phyloP scores from a whole-genome alignment of 1,284 basidiomycete genomes.

The Austroboletus niveus region DNA sequence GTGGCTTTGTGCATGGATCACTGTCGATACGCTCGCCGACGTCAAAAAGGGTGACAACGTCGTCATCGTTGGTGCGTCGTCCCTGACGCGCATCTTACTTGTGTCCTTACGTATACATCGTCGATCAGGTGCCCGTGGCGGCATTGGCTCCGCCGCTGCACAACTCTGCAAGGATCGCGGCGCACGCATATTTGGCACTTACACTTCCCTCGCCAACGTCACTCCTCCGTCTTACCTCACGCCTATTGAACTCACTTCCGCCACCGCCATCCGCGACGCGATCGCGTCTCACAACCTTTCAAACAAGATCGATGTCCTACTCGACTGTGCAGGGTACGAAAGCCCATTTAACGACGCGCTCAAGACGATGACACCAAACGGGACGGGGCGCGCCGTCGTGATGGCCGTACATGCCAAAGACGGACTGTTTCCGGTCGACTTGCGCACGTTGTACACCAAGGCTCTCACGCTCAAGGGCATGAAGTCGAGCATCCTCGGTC shows the following conservation, averaged over 20 bases:
- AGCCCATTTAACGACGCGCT: constrained; percentile 34
- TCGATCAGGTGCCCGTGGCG: constrained; percentile 32
- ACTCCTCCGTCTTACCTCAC: constrained; percentile 26
- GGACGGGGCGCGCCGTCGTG: constrained; percentile 33
- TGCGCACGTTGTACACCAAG: constrained; percentile 35
- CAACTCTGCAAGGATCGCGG: constrained; percentile 33
- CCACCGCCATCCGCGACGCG: constrained; percentile 30
- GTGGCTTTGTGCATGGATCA: constrained; percentile 39
- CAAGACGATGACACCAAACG: constrained; percentile 32
- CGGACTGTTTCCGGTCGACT: constrained; percentile 28
- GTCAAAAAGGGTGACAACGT: constrained; percentile 36
- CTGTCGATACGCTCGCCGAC: constrained; percentile 32
- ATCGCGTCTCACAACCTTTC: constrained; percentile 26
- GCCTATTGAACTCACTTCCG: constrained; percentile 32
- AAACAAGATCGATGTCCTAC: constrained; percentile 34
- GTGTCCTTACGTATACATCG: neutral
- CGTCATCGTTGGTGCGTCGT: constrained; percentile 28
- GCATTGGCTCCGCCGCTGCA: constrained; percentile 35
- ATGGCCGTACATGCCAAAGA: constrained; percentile 36
- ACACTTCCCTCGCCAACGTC: constrained; percentile 28
- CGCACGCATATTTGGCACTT: constrained; percentile 35
- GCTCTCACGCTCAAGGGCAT: constrained; percentile 33
- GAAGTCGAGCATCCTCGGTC: constrained; percentile 26
- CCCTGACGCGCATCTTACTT: neutral
- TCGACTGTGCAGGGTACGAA: constrained; percentile 36